Conservation (phyloP, 257 asterid genomes). For the Phtheirospermum japonicum region DNA sequence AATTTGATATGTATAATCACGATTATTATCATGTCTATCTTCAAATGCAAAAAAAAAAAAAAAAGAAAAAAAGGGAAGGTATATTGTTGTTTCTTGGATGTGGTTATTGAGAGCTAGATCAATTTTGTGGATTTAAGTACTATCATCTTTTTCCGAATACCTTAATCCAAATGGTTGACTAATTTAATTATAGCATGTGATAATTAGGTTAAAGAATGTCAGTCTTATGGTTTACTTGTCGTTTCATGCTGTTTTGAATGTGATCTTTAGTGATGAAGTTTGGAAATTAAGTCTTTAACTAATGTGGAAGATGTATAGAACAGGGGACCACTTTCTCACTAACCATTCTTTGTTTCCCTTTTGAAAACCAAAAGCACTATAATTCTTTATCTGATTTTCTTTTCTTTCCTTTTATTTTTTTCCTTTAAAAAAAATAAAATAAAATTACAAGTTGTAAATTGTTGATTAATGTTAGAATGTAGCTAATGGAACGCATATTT, state of each 20-base stretch:
- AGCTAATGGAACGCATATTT: not conserved
- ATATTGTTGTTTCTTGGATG: constrained; percentile 12
- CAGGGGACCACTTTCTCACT: constrained; percentile 59
- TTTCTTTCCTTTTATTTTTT: too few species aligned
- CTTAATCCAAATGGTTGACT: not conserved
- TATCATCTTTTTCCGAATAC: not conserved
- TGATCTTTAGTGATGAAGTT: too few species aligned
- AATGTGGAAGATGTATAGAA: constrained; percentile 17
- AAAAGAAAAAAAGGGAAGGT: too few species aligned
- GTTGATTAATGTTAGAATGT: too few species aligned
- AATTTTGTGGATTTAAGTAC: constrained; percentile 10
- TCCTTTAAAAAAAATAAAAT: too few species aligned
- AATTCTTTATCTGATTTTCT: too few species aligned
- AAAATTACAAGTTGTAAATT: too few species aligned
- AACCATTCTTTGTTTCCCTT: too few species aligned
- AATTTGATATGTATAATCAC: not conserved
- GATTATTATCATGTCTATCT: not conserved
- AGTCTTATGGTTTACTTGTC: too few species aligned
- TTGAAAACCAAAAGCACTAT: too few species aligned
- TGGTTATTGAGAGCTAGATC: constrained; percentile 4
- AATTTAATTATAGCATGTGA: constrained; percentile 16
- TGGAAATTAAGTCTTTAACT: too few species aligned
- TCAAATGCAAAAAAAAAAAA: constrained; percentile 7
- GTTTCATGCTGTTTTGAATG: too few species aligned
- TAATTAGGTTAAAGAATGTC: constrained; percentile 17